Conservation (phyloP, 1,139 yeast genomes). For the Saccharomyces uvarum region DNA sequence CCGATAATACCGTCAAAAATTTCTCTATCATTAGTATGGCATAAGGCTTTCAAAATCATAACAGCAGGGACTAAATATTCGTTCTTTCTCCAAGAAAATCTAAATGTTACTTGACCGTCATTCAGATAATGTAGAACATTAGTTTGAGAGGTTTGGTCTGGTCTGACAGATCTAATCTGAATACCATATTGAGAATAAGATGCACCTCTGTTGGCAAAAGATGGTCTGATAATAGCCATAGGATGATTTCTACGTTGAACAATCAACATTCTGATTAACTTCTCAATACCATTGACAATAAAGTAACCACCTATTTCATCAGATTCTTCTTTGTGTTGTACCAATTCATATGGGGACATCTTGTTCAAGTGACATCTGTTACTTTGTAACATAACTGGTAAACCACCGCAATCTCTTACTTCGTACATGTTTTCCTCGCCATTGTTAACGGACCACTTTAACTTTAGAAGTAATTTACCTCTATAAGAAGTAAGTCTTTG, state of each 20-base stretch:
- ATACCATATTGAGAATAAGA: conserved; percentile 85
- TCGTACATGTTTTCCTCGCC: conserved; percentile 69
- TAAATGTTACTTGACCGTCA: conserved; percentile 93
- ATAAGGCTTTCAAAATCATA: conserved; percentile 84
- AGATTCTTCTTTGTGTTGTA: conserved; percentile 74
- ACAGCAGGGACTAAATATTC: conserved; percentile 90
- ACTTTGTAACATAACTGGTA: conserved; percentile 85
- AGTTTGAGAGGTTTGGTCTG: conserved; percentile 96
- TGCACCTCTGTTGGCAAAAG: conserved; percentile 90
- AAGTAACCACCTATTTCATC: conserved; percentile 97
- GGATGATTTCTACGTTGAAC: conserved; percentile 97
- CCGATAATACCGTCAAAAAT: conserved; percentile 95
- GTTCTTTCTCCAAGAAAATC: conserved; percentile 95
- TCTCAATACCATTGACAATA: conserved; percentile 93
- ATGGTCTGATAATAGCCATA: conserved; percentile 93
- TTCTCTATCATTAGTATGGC: conserved; percentile 88
- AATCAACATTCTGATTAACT: conserved; percentile 90
- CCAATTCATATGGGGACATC: conserved; percentile 74
- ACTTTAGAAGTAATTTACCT: conserved; percentile 66
- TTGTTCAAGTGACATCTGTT: conserved; percentile 87
- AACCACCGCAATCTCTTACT: conserved; percentile 81
- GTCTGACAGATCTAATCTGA: conserved; percentile 88
- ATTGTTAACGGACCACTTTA: conserved; percentile 80
- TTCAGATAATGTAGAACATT: conserved; percentile 89
- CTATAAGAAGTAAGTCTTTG: conserved; percentile 77